Percentiles rank a stretch among this genome's conserved stretches.
phyloP scores from a whole-genome alignment of 2,329 filamentous ascomycete species.

The Hypoxylon sp. region DNA sequence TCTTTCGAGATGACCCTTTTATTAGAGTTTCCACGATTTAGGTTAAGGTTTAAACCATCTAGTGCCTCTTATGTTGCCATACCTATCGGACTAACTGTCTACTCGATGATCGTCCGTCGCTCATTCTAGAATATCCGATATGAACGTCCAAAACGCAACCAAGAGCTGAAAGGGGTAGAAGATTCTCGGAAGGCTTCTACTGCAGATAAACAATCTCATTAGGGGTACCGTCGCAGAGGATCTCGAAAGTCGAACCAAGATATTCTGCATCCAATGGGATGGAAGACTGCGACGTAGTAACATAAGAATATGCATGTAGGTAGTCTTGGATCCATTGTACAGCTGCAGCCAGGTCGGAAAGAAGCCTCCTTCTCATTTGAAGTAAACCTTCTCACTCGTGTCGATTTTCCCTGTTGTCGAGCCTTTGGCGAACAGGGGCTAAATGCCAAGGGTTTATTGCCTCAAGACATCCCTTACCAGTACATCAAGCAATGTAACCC shows the following conservation, averaged over 20 bases:
- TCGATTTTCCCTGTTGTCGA: slow-evolving; percentile 35
- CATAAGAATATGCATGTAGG: slow-evolving; percentile 26
- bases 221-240: slow-evolving; percentile 21
- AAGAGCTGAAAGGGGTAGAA: slow-evolving; percentile 22
- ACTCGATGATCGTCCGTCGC: slow-evolving; percentile 5
- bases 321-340: slow-evolving; percentile 15
- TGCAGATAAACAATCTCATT: slow-evolving; percentile 20
- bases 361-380: slow-evolving; percentile 38
- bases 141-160: not conserved
- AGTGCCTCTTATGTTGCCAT: not conserved
- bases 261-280: slow-evolving; percentile 28
- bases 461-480: slow-evolving; percentile 36
- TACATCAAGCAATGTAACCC: slow-evolving; percentile 25
- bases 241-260: slow-evolving; percentile 31
- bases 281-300: slow-evolving; percentile 24
- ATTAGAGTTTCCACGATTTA: not conserved
- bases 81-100: not conserved
- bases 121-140: slow-evolving; percentile 19
- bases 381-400: slow-evolving; percentile 26
- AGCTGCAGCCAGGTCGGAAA: slow-evolving; percentile 33
- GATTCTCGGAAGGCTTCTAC: slow-evolving; percentile 19
- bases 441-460: slow-evolving; percentile 35
- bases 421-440: slow-evolving; percentile 32
- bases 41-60: too few relatives aligned
- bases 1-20: not conserved